Conservation (phyloP, 2,329 filamentous ascomycete species). For the Exophiala bonariae region DNA sequence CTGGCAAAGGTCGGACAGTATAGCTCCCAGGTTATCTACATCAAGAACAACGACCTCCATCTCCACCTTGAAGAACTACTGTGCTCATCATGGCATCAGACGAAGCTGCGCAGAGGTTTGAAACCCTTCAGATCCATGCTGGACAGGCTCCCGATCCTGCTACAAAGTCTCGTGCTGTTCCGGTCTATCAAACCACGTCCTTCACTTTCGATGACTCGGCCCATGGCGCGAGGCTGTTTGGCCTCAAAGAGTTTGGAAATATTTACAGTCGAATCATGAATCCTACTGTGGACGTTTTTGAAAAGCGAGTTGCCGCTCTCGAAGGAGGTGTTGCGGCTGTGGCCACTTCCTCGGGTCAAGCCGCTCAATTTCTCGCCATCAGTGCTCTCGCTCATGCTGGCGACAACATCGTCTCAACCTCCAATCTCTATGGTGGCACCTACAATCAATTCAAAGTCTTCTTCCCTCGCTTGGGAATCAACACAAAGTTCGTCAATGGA, state of each 20-base stretch:
- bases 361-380: constrained; percentile 84
- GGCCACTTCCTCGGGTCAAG: constrained; percentile 74
- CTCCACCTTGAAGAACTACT: no score
- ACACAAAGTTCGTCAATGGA: constrained; percentile 77
- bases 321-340: constrained; percentile 71
- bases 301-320: constrained; percentile 58
- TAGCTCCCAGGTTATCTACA: no score
- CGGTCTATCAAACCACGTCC: constrained; percentile 94
- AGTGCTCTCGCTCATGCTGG: constrained; percentile 73
- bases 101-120: constrained; percentile 59
- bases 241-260: constrained; percentile 95
- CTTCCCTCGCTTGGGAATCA: constrained; percentile 75
- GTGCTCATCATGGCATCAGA: constrained; percentile 35
- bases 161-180: constrained; percentile 86
- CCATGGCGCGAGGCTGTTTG: constrained; percentile 90
- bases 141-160: constrained; percentile 76
- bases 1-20: no score
- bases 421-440: constrained; percentile 85
- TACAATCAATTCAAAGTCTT: constrained; percentile 94
- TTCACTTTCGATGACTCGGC: constrained; percentile 95
- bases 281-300: constrained; percentile 91
- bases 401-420: constrained; percentile 85
- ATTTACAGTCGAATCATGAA: constrained; percentile 98
- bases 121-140: constrained; percentile 83
- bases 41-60: no score